Conservation (phyloP, 1,284 basidiomycete species). For the Cutaneotrichosporon dermatis region DNA sequence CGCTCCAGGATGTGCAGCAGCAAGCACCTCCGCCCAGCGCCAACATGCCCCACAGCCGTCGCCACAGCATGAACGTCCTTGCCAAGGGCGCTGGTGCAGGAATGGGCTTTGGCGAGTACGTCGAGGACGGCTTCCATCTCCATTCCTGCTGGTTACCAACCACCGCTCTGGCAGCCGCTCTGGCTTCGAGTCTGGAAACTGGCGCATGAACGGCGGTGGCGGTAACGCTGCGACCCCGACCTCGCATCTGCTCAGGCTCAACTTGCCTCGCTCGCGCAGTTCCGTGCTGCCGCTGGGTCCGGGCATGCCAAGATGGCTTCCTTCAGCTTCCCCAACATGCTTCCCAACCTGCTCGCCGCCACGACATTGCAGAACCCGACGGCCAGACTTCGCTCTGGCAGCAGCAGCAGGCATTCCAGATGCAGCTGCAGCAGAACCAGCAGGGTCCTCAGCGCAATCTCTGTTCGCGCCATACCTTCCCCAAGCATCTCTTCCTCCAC, state of each 20-base stretch:
- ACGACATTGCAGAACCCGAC: slow-evolving; percentile 66
- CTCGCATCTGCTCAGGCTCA: slow-evolving; percentile 88
- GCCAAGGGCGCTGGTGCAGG: slow-evolving; percentile 38
- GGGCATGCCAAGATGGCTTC: slow-evolving; percentile 96
- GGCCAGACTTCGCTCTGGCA: slow-evolving; percentile 60
- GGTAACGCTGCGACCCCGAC: slow-evolving; percentile 58
- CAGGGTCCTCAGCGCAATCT: slow-evolving; percentile 93
- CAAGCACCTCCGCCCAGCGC: not conserved
- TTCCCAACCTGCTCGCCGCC: slow-evolving; percentile 90
- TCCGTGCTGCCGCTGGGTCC: slow-evolving; percentile 88
- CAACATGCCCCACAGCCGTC: slow-evolving; percentile 62
- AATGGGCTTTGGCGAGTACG: slow-evolving; percentile 29
- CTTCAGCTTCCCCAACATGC: slow-evolving; percentile 95
- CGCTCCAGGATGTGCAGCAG: slow-evolving; percentile 26
- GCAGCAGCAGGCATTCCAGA: slow-evolving; percentile 70
- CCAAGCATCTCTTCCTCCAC: slow-evolving; percentile 91
- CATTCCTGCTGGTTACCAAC: slow-evolving; percentile 52
- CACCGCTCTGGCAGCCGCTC: slow-evolving; percentile 58
- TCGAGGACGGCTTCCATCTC: slow-evolving; percentile 35
- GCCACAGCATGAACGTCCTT: slow-evolving; percentile 86
- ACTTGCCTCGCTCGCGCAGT: slow-evolving; percentile 91
- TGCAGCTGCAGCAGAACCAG: slow-evolving; percentile 78
- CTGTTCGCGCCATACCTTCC: slow-evolving; percentile 98
- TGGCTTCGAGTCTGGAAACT: slow-evolving; percentile 60
- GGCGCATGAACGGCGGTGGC: slow-evolving; percentile 70